Evolutionary conservation across 179 eudicot genomes (phyloP), one percentile per base, ranked within the genome.

Genomic region (Silene noctiflora): DNA sequence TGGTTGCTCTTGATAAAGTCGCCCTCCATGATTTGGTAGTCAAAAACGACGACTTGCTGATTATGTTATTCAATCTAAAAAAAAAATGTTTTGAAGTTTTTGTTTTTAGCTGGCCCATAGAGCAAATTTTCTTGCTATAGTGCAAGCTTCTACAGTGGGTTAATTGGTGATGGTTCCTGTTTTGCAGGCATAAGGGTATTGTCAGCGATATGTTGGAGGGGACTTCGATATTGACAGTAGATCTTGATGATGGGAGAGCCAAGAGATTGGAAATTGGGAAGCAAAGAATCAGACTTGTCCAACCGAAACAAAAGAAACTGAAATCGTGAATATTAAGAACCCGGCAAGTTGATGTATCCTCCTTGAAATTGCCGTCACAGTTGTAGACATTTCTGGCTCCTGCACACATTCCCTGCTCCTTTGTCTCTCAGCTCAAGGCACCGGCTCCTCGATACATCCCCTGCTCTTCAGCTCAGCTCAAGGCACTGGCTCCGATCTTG

Each of bases 201-300:
- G 97, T 92, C 19, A 80, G 84, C 51, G 89, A 90, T 29, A 80
- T 91, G n/a, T 65, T 75, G 76, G 94, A 88, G 80, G 97, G 89
- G 62, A 77, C 87, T 21, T 85, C 94, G 2, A 76, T 76, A 73
- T 83, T 92, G 71, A 85, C 94, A 17, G 81, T 94, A 42, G 89
- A 87, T 76, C 87, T 94, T 66, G 98, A 92, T 75, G 90, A 94
- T 75, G 98, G 98, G 64, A 87, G 89, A 79, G 60, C 86, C 44
- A 89, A 82, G 86, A 86, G 79, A 10, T 77, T 88, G 66, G 98
- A 91, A 75, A 88, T 94, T 27, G 94, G 94, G 71, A 92, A 91
- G 84, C 97, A 94, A 60, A 91, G 95, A 55, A 88, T 94, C 77
- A 91, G 96, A 60, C 89, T 94, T 71, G 86, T 92, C 69, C 88